phyloP scores from a whole-genome alignment of 176 grass and related monocot genomes.

The Bonia amplexicaulis region DNA sequence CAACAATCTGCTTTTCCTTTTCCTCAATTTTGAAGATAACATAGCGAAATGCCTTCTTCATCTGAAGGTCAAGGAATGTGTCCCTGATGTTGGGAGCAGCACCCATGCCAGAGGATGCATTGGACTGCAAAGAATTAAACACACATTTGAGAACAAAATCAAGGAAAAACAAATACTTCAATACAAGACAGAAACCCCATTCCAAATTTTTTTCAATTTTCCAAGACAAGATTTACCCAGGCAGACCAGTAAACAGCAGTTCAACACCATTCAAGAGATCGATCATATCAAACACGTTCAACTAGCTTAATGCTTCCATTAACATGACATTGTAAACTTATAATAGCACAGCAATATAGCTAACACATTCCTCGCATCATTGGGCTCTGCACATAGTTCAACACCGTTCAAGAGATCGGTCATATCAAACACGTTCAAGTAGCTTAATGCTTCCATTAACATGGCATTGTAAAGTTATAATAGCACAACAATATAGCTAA shows the following conservation, averaged over 20 bases:
- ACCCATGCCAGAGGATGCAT: constrained; percentile 80
- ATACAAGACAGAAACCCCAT: not conserved
- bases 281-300: not conserved
- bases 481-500: no score
- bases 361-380: not conserved
- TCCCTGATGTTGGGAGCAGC: constrained; percentile 61
- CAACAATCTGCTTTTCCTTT: constrained; percentile 79
- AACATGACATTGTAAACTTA: not conserved
- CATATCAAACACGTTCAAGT: not conserved
- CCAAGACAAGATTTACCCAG: not conserved
- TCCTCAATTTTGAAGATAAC: constrained; percentile 95
- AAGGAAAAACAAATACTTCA: not conserved
- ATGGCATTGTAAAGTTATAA: not conserved
- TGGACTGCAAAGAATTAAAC: constrained; percentile 48
- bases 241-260: not conserved
- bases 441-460: not conserved
- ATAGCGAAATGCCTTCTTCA: constrained; percentile 84
- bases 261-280: not conserved
- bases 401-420: no score
- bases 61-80: constrained; percentile 74
- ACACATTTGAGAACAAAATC: not conserved
- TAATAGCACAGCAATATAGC: not conserved
- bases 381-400: not conserved
- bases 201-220: not conserved
- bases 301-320: not conserved